Evolutionary conservation across 192 early-diverging fungal genomes (phyloP), one percentile per base, ranked within the genome.

Genomic region (Nowakowskiella sp.): DNA sequence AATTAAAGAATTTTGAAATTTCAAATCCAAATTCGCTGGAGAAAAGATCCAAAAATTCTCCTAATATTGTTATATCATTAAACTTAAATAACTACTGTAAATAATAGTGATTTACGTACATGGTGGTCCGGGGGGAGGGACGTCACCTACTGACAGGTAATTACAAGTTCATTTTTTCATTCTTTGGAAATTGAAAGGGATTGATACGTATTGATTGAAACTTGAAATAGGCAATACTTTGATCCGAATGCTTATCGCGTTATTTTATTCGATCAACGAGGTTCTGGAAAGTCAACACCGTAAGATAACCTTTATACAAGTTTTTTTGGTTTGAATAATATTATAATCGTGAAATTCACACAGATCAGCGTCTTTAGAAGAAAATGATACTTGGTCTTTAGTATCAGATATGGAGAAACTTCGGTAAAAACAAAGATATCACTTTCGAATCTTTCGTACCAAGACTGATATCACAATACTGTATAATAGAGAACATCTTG

Each of bases 71-170:
- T 73, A 29, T 76, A 66, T 53, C n/a, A n/a, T n/a, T n/a, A n/a
- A n/a, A n/a, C n/a, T n/a, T n/a, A n/a, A n/a, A n/a, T n/a, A n/a
- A n/a, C n/a, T n/a, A n/a, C 47, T 71, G 27, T 60, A 67, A 52
- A 62, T 71, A 22, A 30, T 51, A 7, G 63, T 78, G 5, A 55
- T 78, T 1, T 78, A 60, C 42, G 47, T 78, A 13, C 74, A 79
- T 57, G 75, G 77, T 23, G 83, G 82, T 9, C 83, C 81, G 2
- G 85, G 85, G 32, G 85, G 85, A 22, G 85, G 85, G 36, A 66
- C 67, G n/a, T 62, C 47, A 4, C 29, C 55, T 21, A 55, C 56
- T 28, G 78, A 80, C 53, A 62, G 74, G 24, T 57, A n/a, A 19
- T n/a, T n/a, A 34, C 4, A 22, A 50, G 6, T 34, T 9, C 26